Evolutionary conservation across 2,329 filamentous ascomycete genomes (phyloP), one percentile per base, ranked within the genome.

Genomic region (Aspergillus luchuensis): DNA sequence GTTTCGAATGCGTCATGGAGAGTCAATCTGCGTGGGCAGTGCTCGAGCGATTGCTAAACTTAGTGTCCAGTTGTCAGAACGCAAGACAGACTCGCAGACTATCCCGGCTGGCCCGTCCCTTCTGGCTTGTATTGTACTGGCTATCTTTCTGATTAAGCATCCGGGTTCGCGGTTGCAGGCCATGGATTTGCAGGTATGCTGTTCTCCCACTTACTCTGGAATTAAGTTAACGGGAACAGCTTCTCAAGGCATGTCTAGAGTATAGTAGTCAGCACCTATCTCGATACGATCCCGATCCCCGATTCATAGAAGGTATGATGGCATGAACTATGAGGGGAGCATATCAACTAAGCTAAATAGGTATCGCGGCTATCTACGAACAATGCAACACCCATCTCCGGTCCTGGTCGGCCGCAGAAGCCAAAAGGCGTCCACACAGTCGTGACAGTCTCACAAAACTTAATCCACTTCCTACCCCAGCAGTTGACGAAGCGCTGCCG

Each of bases 111-210:
- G 54, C 0, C 33, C 59, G 0, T 41, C 57, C 3, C 23, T 61
- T 5, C 23, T 65, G 5, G 61, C 63, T 1, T 63, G 61, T 25
- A 65, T 65, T 6, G 59, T 59, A 0, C 21, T 65, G 3, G 63
- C 59, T 0, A 63, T 65, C 1, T 57, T 58, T 30, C 57, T 65
- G n/a, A 58, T 65, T 41, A 65, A 65, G 17, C 56, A 63, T 38
- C 59, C 59, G 0, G 56, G 28, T 0, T 59, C 61, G 1, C n/a
- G 57, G 4, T 51, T 65, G 3, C 53, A 57, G 23, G 55, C 50
- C 2, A 61, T 56, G 39, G 63, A 65, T 17, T 21, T 61, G 6
- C 58, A 63, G 54, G 58, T 60, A 21, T 19, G 47, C 5, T 15
- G 1, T 3, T 2, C 19, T 30, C 3, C 15, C 8, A 0, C 7